Percentiles rank a stretch among this genome's conserved stretches.
phyloP scores from a whole-genome alignment of 73 alveolate species.

The Tetrahymena borealis region DNA sequence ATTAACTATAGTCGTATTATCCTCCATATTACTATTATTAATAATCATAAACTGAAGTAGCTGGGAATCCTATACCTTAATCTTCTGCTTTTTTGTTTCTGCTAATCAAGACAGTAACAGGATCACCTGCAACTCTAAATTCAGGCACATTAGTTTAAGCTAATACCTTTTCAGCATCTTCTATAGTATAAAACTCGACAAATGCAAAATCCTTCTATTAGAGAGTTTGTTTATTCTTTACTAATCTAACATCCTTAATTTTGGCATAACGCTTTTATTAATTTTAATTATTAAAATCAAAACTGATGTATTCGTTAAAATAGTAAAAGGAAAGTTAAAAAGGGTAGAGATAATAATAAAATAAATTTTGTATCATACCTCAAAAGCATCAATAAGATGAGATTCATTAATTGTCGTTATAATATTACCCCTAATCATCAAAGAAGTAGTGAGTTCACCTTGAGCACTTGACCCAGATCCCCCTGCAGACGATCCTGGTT shows the following conservation, averaged over 20 bases:
- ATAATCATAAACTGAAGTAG: background rate
- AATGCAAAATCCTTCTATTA: constrained; percentile 43
- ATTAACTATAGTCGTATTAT: background rate
- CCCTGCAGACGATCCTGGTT: constrained; percentile 20
- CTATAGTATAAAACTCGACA: constrained; percentile 34
- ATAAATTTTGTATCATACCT: background rate
- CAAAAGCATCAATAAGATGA: background rate
- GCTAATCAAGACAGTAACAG: background rate
- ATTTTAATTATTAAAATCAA: constrained; percentile 6
- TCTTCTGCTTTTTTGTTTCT: background rate
- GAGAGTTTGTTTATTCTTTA: constrained; percentile 23
- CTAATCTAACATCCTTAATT: constrained; percentile 33
- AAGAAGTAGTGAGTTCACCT: constrained; percentile 12
- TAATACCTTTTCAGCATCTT: constrained; percentile 36
- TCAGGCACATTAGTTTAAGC: background rate
- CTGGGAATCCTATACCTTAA: background rate
- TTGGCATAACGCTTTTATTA: constrained; percentile 6
- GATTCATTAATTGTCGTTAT: background rate
- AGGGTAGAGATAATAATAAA: too few species aligned
- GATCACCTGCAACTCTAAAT: background rate
- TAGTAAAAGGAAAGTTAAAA: background rate
- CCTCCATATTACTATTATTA: background rate
- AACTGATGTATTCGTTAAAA: background rate
- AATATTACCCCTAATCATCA: constrained; percentile 39
- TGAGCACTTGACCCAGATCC: background rate